phyloP scores from a whole-genome alignment of 106 monocot species.

The Triglochin maritima region DNA sequence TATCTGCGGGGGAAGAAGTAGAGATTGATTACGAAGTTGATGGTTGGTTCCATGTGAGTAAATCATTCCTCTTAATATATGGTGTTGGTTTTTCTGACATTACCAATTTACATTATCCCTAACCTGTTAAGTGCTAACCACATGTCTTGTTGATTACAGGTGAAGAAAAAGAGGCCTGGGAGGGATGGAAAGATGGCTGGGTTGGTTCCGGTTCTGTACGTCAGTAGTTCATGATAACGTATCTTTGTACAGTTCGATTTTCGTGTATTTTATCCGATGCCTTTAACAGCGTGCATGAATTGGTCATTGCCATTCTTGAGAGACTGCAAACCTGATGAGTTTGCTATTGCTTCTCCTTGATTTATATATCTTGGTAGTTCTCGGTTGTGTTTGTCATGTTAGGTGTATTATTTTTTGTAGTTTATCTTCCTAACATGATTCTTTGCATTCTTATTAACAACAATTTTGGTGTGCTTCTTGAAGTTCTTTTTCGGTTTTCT shows the following conservation, averaged over 20 bases:
- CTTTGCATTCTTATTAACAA: too few relatives aligned
- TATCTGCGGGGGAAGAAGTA: constrained; percentile 84
- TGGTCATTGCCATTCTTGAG: too few relatives aligned
- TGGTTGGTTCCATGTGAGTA: constrained; percentile 99
- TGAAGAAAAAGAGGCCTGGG: constrained; percentile 88
- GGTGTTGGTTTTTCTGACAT: background rate
- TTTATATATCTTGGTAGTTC: too few relatives aligned
- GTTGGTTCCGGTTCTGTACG: constrained; percentile 92
- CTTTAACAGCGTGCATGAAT: too few relatives aligned
- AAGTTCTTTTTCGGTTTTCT: too few relatives aligned
- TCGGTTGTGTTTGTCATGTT: too few relatives aligned
- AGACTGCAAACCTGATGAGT: too few relatives aligned
- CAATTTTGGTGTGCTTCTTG: too few relatives aligned
- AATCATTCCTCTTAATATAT: background rate
- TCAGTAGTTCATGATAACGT: constrained; percentile 36
- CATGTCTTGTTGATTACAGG: constrained; percentile 26
- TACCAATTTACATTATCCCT: background rate
- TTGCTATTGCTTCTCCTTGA: too few relatives aligned
- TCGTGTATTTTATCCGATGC: too few relatives aligned
- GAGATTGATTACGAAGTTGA: constrained; percentile 97
- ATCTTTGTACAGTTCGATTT: background rate
- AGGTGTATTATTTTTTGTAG: too few relatives aligned
- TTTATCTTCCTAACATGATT: too few relatives aligned
- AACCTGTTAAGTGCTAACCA: background rate
- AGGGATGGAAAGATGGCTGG: constrained; percentile 93